phyloP scores from a whole-genome alignment of 1,139 yeast species.

The Zygosaccharomyces sapae region DNA sequence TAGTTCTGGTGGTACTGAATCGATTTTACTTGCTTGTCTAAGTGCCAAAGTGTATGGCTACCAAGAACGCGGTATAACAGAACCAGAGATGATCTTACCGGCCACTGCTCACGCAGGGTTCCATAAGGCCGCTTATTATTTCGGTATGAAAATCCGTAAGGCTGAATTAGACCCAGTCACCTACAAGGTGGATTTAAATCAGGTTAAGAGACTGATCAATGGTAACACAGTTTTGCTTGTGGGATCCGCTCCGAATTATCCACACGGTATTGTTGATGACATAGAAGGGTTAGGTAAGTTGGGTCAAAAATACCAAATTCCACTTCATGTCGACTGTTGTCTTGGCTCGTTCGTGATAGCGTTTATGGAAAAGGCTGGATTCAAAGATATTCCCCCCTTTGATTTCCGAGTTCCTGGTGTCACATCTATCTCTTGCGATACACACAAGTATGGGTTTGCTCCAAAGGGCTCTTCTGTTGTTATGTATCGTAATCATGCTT shows the following conservation, averaged over 20 bases:
- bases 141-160: constrained; percentile 78
- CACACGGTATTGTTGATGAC: constrained; percentile 93
- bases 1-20: constrained; percentile 97
- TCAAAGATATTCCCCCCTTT: constrained; percentile 59
- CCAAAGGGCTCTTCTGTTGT: constrained; percentile 94
- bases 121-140: constrained; percentile 88
- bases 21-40: constrained; percentile 75
- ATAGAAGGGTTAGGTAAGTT: constrained; percentile 66
- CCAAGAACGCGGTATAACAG: constrained; percentile 53
- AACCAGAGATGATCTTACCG: constrained; percentile 89
- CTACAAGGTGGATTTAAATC: constrained; percentile 60
- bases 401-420: constrained; percentile 91
- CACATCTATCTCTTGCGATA: constrained; percentile 95
- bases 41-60: constrained; percentile 67
- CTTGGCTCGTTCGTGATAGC: constrained; percentile 88
- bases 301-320: constrained; percentile 62
- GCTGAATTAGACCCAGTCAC: constrained; percentile 71
- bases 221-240: constrained; percentile 75
- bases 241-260: constrained; percentile 96
- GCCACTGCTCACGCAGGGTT: constrained; percentile 91
- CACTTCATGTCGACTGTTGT: constrained; percentile 93
- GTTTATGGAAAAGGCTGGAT: constrained; percentile 64
- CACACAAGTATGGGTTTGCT: constrained; percentile 97
- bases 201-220: constrained; percentile 64
- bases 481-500: constrained; percentile 68